Evolutionary conservation across 371 early-diverging fungal species (phyloP).

Genomic region (Thermomucor indicae-seudaticae): DNA sequence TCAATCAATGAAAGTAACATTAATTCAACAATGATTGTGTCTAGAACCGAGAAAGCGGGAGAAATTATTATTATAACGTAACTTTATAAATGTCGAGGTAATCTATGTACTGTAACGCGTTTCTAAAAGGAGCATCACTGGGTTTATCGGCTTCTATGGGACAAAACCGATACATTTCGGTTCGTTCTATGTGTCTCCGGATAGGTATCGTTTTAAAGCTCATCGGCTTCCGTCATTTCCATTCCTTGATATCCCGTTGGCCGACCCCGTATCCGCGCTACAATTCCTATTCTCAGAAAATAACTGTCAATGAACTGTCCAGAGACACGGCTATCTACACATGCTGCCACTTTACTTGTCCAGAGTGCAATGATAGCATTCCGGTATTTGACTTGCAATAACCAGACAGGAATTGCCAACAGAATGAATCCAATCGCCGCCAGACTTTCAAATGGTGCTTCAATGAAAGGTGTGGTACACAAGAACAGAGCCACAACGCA

Average conservation of each 20-base stretch:
- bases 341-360: slow-evolving; percentile 24
- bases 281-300: slow-evolving; percentile 11
- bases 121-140: too few relatives aligned
- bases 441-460: slow-evolving; percentile 55
- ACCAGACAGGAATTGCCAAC: slow-evolving; percentile 49
- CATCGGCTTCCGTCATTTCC: slow-evolving; percentile 33
- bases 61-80: too few relatives aligned
- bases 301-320: background rate
- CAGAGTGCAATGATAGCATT: slow-evolving; percentile 16
- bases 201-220: too few relatives aligned
- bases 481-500: slow-evolving; percentile 56
- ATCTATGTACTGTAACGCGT: too few relatives aligned
- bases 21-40: too few relatives aligned
- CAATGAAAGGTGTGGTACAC: slow-evolving; percentile 57
- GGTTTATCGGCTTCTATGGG: background rate
- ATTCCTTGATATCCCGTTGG: slow-evolving; percentile 37
- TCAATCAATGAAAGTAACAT: too few relatives aligned
- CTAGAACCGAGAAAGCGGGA: too few relatives aligned
- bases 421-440: slow-evolving; percentile 37
- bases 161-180: background rate
- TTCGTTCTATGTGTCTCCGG: too few relatives aligned
- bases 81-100: too few relatives aligned
- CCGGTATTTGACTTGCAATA: slow-evolving; percentile 38
- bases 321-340: too few relatives aligned
- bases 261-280: slow-evolving; percentile 12